Evolutionary conservation across 148 eudicot genomes (phyloP).

Genomic region (Amaranthus cruentus): DNA sequence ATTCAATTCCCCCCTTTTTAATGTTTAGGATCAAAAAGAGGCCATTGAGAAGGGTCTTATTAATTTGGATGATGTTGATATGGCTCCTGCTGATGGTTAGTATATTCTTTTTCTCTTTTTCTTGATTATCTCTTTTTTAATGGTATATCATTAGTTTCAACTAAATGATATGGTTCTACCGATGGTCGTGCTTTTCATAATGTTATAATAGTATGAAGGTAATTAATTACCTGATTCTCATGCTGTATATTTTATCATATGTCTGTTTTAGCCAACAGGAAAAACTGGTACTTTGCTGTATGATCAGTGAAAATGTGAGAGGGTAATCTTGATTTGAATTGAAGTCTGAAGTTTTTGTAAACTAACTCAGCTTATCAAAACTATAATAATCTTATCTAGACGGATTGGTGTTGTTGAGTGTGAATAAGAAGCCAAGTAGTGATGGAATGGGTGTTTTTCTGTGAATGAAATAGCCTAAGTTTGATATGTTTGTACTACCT

Average conservation of each 20-base stretch:
- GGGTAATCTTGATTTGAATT: neutral
- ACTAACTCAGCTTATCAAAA: neutral
- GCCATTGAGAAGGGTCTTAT: slow-evolving; percentile 67
- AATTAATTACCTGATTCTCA: neutral
- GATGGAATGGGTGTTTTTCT: neutral
- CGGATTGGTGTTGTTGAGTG: neutral
- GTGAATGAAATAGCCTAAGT: neutral
- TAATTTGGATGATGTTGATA: slow-evolving; percentile 72
- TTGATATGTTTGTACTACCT: neutral
- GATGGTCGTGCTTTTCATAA: neutral
- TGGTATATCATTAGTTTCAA: neutral
- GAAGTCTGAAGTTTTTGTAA: neutral
- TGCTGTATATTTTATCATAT: too few species aligned
- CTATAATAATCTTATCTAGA: too few species aligned
- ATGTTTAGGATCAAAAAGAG: slow-evolving; percentile 74
- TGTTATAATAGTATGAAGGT: neutral
- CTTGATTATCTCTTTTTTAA: neutral
- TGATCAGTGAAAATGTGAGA: neutral
- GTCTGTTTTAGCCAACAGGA: too few species aligned
- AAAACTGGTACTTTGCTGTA: too few species aligned
- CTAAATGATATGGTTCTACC: neutral
- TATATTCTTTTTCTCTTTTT: neutral
- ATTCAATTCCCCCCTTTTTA: neutral
- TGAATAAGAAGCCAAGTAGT: neutral
- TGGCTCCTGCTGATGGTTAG: slow-evolving; percentile 66